These are phyloP conservation scores for Rutstroemia sp. DNA, from an alignment of 2,329 filamentous ascomycete species.

Conservation along the genomic window DNA sequence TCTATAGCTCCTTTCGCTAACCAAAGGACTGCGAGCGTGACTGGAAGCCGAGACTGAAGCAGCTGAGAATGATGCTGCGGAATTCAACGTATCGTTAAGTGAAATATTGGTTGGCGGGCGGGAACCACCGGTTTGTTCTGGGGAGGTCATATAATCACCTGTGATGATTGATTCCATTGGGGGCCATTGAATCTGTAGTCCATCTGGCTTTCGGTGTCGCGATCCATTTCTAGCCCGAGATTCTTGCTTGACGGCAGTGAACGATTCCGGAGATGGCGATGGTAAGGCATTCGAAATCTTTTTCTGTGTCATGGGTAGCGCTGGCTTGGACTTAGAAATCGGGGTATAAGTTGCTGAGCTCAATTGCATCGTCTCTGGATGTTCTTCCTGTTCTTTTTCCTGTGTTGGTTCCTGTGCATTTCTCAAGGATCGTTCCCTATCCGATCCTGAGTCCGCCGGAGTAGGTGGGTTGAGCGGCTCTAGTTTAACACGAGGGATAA, in stretches of 20 bases:
- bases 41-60: slow-evolving; percentile 48
- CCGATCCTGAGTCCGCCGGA: slow-evolving; percentile 40
- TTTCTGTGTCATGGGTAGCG: slow-evolving; percentile 57
- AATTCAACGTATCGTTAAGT: slow-evolving; percentile 27
- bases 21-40: slow-evolving; percentile 34
- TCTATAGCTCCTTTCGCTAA: slow-evolving; percentile 40
- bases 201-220: slow-evolving; percentile 70
- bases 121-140: slow-evolving; percentile 47
- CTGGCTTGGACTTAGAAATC: slow-evolving; percentile 47
- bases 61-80: slow-evolving; percentile 36
- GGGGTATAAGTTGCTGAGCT: slow-evolving; percentile 30
- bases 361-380: slow-evolving; percentile 32
- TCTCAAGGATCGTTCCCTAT: slow-evolving; percentile 34
- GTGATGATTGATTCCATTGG: slow-evolving; percentile 44
- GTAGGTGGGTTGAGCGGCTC: slow-evolving; percentile 35
- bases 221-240: slow-evolving; percentile 60
- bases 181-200: slow-evolving; percentile 56
- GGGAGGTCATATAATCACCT: slow-evolving; percentile 46
- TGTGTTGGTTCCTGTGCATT: slow-evolving; percentile 22
- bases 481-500: slow-evolving; percentile 34
- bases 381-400: slow-evolving; percentile 23
- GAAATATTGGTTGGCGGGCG: slow-evolving; percentile 22
- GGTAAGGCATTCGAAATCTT: slow-evolving; percentile 49
- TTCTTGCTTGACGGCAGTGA: slow-evolving; percentile 54
- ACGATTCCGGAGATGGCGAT: slow-evolving; percentile 59